These are phyloP conservation scores for Cucumis variabilis DNA, from an alignment of 331 rosid species.

Conservation along the genomic window DNA sequence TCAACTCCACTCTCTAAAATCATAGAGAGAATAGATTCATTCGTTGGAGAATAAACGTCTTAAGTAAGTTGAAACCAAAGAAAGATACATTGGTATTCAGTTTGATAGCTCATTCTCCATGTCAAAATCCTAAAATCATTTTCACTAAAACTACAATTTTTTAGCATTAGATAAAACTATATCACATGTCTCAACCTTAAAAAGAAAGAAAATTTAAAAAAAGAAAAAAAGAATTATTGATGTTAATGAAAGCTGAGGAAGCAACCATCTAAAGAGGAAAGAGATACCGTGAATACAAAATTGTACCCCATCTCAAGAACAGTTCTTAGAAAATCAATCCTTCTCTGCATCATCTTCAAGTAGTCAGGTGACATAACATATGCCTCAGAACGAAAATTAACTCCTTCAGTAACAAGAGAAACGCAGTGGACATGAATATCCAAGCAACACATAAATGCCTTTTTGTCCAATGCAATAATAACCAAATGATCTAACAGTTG, in stretches of 20 bases:
- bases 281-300: slow-evolving; percentile 89
- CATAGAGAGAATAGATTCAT: no score
- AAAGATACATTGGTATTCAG: not conserved
- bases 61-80: not conserved
- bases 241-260: not conserved
- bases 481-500: slow-evolving; percentile 84
- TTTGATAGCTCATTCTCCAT: not conserved
- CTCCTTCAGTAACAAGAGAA: slow-evolving; percentile 70
- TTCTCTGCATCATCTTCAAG: slow-evolving; percentile 96
- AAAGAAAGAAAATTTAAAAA: not conserved
- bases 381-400: slow-evolving; percentile 76
- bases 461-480: slow-evolving; percentile 77
- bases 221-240: not conserved
- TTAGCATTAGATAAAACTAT: not conserved
- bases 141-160: no score
- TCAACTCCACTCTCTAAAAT: slow-evolving; percentile 1
- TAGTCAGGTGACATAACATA: slow-evolving; percentile 85
- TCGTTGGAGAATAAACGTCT: no score
- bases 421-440: slow-evolving; percentile 73
- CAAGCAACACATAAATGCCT: slow-evolving; percentile 81
- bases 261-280: slow-evolving; percentile 1
- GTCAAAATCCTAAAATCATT: not conserved
- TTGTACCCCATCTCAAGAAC: slow-evolving; percentile 90
- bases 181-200: not conserved
- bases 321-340: slow-evolving; percentile 86